A percentile compares a stretch with the other conserved stretches of the same genome.
These are phyloP conservation scores for Termitomyces sp. DNA, from an alignment of 768 basidiomycete genomes.

Conservation along the genomic window DNA sequence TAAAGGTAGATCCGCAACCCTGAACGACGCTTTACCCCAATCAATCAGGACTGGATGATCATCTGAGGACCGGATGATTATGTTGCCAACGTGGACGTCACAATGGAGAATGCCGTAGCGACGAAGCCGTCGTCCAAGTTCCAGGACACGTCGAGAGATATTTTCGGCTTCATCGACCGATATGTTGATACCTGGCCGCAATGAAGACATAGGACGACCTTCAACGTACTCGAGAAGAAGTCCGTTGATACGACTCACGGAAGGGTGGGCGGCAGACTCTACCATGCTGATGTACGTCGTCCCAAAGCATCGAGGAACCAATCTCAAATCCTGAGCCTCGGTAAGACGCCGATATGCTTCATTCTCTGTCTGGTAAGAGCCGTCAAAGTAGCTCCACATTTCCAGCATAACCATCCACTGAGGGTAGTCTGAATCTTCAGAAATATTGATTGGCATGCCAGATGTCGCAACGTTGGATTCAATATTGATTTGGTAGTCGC, in stretches of 20 bases:
- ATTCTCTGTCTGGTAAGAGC: neutral
- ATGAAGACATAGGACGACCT: neutral
- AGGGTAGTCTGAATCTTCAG: neutral
- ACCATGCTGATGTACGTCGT: neutral
- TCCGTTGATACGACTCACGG: neutral
- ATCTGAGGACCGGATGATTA: neutral
- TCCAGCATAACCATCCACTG: neutral
- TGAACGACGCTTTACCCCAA: neutral
- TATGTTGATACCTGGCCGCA: neutral
- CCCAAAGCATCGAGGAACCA: neutral
- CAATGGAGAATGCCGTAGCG: neutral
- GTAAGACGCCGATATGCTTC: neutral
- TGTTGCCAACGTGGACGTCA: slow-evolving; percentile 1
- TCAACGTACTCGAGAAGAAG: slow-evolving; percentile 3
- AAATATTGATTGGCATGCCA: neutral
- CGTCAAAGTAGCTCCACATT: neutral
- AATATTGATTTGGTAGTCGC: neutral
- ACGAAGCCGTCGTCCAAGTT: neutral
- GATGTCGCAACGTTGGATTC: neutral
- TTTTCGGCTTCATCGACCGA: neutral
- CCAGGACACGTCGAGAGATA: slow-evolving; percentile 2
- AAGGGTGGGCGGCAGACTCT: neutral
- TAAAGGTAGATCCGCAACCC: neutral
- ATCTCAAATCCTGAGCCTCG: neutral
- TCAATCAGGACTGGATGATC: neutral